These are phyloP conservation scores for Solanum lignicaule DNA, from an alignment of 257 asterid genomes.

Conservation along the genomic window DNA sequence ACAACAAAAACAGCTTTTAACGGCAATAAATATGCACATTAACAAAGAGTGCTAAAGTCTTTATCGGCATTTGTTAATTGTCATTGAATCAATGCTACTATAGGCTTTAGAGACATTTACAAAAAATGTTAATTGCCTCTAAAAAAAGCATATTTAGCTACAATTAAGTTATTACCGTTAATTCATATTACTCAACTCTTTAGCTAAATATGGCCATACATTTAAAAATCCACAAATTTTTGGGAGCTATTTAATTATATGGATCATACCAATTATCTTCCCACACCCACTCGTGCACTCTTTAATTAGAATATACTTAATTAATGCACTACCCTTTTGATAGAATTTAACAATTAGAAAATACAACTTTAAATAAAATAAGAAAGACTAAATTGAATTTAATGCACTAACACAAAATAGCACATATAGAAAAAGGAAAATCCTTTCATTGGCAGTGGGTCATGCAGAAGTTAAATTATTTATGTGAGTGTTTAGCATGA, in stretches of 20 bases:
- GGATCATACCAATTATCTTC: neutral
- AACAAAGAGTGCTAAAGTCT: too few species aligned
- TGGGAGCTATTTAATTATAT: neutral
- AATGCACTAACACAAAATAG: neutral
- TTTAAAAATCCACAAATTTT: neutral
- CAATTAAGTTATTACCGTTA: too few species aligned
- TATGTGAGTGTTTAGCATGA: neutral
- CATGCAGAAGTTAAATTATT: neutral
- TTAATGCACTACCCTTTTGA: neutral
- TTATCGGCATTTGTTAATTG: too few species aligned
- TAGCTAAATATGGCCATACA: neutral
- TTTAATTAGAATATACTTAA: neutral
- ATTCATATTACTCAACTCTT: neutral
- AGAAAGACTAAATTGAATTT: neutral
- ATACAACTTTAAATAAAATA: neutral
- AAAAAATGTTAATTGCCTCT: too few species aligned
- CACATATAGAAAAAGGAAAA: neutral
- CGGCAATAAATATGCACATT: too few species aligned
- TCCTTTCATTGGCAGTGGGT: neutral
- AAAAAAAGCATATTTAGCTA: too few species aligned
- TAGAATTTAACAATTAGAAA: neutral
- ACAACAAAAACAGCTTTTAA: too few species aligned
- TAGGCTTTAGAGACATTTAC: too few species aligned
- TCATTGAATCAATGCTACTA: too few species aligned
- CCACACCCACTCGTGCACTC: neutral